Evolutionary conservation across 371 early-diverging fungal genomes (phyloP).

Genomic region (Haplosporangium sp.): DNA sequence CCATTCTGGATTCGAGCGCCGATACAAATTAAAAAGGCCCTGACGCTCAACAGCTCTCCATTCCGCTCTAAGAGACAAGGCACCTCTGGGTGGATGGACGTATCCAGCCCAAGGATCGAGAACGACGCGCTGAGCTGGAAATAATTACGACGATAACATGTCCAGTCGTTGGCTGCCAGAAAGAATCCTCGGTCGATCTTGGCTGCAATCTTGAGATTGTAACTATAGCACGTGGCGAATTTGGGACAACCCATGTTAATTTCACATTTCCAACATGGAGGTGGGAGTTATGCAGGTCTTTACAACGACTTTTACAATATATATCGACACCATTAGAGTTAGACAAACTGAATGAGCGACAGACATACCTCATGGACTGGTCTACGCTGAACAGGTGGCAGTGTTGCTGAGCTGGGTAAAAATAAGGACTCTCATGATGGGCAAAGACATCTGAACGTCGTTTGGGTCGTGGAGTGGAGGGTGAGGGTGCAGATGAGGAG

Average conservation of each 20-base stretch:
- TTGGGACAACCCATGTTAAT: too few relatives aligned
- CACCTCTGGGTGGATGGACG: constrained; percentile 59
- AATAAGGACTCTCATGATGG: constrained; percentile 66
- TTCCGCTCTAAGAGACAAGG: constrained; percentile 72
- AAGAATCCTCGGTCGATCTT: constrained; percentile 87
- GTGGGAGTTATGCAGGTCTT: too few relatives aligned
- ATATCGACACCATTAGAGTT: neutral
- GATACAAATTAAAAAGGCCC: constrained; percentile 77
- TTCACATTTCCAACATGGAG: too few relatives aligned
- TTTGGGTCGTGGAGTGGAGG: constrained; percentile 35
- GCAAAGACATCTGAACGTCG: constrained; percentile 42
- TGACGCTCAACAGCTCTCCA: constrained; percentile 62
- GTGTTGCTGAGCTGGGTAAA: constrained; percentile 70
- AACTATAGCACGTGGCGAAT: constrained; percentile 12
- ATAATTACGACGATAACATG: constrained; percentile 96
- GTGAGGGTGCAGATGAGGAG: constrained; percentile 49
- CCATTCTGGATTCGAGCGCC: constrained; percentile 78
- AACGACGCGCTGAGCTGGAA: constrained; percentile 90
- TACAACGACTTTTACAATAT: neutral
- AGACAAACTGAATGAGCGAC: neutral
- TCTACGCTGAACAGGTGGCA: constrained; percentile 73
- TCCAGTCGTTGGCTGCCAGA: constrained; percentile 87
- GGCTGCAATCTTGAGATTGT: constrained; percentile 64
- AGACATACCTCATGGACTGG: constrained; percentile 65
- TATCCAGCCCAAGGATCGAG: constrained; percentile 63